A percentile compares a stretch with the other conserved stretches of the same genome.
phyloP scores from a whole-genome alignment of 2,329 filamentous ascomycete genomes.

The Lasiodiplodia sp. region DNA sequence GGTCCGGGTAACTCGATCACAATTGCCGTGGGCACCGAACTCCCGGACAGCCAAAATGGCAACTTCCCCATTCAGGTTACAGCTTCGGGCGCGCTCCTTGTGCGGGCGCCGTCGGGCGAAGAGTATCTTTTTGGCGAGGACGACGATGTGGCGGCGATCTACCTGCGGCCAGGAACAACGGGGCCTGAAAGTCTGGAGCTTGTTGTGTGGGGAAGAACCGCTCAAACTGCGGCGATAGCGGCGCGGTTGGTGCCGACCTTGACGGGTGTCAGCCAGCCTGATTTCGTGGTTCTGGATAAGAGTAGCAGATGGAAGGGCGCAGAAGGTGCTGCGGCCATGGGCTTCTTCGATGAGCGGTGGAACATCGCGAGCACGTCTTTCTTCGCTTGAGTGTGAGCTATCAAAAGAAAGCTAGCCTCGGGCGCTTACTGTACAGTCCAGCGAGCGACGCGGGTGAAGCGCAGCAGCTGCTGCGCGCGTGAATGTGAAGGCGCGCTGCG shows the following conservation, averaged over 20 bases:
- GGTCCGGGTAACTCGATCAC: slow-evolving; percentile 56
- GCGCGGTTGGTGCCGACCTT: slow-evolving; percentile 62
- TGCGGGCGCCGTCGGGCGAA: slow-evolving; percentile 30
- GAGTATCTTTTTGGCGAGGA: slow-evolving; percentile 41
- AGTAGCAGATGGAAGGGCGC: slow-evolving; percentile 59
- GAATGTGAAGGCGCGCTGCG: not conserved
- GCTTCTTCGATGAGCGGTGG: slow-evolving; percentile 65
- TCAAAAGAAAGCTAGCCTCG: not conserved
- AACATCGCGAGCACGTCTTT: slow-evolving; percentile 57
- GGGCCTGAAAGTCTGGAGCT: slow-evolving; percentile 58
- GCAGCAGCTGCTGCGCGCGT: not conserved
- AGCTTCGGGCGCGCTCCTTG: slow-evolving; percentile 4
- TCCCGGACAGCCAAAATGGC: slow-evolving; percentile 34
- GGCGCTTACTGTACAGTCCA: not conserved
- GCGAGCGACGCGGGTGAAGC: not conserved
- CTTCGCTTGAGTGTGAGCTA: slow-evolving; percentile 34
- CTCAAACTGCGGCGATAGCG: slow-evolving; percentile 56
- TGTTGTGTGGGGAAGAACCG: slow-evolving; percentile 63
- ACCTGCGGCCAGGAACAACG: slow-evolving; percentile 53
- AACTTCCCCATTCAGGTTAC: slow-evolving; percentile 43
- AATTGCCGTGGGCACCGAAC: slow-evolving; percentile 40
- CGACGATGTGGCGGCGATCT: slow-evolving; percentile 57
- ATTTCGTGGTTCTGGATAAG: slow-evolving; percentile 60
- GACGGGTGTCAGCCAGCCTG: slow-evolving; percentile 64
- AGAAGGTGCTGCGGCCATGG: slow-evolving; percentile 61